A percentile compares a stretch with the other conserved stretches of the same genome.
Conservation (phyloP, 2,329 filamentous ascomycete genomes). For the Arthrobotrys megalospora region DNA sequence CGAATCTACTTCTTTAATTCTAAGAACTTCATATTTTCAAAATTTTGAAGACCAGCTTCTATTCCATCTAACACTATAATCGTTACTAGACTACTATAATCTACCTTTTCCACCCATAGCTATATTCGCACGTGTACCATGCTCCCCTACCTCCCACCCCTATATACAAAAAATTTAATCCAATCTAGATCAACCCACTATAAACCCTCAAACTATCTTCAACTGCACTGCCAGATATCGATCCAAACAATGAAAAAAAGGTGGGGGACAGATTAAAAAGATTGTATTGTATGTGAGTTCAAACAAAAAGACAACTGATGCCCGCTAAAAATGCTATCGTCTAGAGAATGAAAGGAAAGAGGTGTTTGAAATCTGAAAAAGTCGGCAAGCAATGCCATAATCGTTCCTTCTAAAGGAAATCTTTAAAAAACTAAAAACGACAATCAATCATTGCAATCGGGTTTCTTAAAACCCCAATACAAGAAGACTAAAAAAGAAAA, state of each 20-base stretch:
- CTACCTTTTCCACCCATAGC: not conserved
- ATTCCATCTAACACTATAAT: not conserved
- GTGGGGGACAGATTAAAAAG: not conserved
- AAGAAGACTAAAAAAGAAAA: not conserved
- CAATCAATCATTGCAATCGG: not conserved
- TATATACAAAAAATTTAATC: not conserved
- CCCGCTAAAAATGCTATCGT: constrained; percentile 50
- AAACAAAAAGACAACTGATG: not conserved
- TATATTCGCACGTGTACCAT: not conserved
- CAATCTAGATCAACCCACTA: too few species aligned
- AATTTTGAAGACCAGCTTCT: constrained; percentile 1
- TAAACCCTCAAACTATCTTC: not conserved
- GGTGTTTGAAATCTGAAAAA: not conserved
- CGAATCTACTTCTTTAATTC: too few species aligned
- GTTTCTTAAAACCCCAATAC: not conserved
- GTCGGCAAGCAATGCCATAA: not conserved
- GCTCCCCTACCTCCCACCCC: not conserved
- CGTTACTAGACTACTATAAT: too few species aligned
- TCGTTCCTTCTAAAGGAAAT: not conserved
- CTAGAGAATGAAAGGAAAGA: not conserved
- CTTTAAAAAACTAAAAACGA: not conserved
- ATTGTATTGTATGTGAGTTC: not conserved
- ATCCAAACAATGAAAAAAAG: too few species aligned
- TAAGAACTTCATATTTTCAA: not conserved
- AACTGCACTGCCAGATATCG: too few species aligned